Evolutionary conservation across 1,284 basidiomycete genomes (phyloP).

Genomic region (Cystobasidiaceae sp.): DNA sequence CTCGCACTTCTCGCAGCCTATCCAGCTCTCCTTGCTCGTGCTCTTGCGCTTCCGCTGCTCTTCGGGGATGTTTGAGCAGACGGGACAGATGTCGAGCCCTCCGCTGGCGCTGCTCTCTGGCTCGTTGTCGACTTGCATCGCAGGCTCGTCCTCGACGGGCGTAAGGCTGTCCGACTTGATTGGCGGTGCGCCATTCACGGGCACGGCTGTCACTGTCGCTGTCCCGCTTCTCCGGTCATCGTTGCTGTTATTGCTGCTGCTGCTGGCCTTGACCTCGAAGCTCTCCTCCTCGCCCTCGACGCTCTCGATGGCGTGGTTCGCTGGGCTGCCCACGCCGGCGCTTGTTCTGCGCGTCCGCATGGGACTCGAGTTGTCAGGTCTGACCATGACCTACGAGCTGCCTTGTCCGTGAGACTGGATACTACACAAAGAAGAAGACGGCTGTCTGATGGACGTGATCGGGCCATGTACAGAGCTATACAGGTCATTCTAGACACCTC

Average conservation of each 20-base stretch:
- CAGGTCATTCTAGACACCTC: too few species aligned
- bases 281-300: neutral
- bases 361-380: neutral
- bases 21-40: constrained; percentile 16
- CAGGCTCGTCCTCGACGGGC: neutral
- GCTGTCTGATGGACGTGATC: too few species aligned
- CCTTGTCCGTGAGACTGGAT: too few species aligned
- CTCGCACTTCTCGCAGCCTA: constrained; percentile 24
- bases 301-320: neutral
- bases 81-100: constrained; percentile 9
- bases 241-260: constrained; percentile 12
- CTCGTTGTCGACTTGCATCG: neutral
- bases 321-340: neutral
- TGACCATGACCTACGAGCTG: too few species aligned
- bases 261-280: neutral
- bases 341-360: constrained; percentile 1
- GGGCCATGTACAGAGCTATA: too few species aligned
- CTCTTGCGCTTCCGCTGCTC: constrained; percentile 10
- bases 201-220: too few species aligned
- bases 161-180: too few species aligned
- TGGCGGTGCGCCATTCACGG: too few species aligned
- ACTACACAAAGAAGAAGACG: too few species aligned
- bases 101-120: too few species aligned
- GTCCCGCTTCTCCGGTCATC: neutral
- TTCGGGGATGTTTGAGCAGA: constrained; percentile 11